A percentile compares a stretch with the other conserved stretches of the same genome.
Evolutionary conservation across 1,139 yeast genomes (phyloP).

Genomic region (Zygoascus hellenicus): DNA sequence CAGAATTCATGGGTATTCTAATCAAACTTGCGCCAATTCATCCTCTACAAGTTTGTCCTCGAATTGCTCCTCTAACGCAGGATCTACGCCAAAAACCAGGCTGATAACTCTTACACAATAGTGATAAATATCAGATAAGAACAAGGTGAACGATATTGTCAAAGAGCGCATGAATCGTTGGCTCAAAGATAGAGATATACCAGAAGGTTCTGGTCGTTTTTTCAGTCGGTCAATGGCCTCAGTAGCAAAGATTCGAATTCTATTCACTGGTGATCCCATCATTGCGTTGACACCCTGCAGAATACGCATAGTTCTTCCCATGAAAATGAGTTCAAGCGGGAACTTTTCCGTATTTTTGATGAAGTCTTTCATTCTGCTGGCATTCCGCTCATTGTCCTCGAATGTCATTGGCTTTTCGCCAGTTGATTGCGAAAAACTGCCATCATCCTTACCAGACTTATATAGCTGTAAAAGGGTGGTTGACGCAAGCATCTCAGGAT

Average conservation of each 20-base stretch:
- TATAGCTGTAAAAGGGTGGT: conserved; percentile 41
- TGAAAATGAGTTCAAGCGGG: conserved; percentile 57
- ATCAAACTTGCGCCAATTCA: not conserved
- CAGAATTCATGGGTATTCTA: too few relatives aligned
- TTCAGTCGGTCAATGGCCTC: not conserved
- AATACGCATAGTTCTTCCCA: conserved; percentile 68
- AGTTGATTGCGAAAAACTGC: not conserved
- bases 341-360: conserved; percentile 58
- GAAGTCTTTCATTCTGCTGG: conserved; percentile 42
- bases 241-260: conserved; percentile 54
- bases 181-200: too few relatives aligned
- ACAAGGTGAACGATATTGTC: not conserved
- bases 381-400: conserved; percentile 37
- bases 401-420: conserved; percentile 20
- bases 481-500: conserved; percentile 58
- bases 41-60: not conserved
- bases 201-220: too few relatives aligned
- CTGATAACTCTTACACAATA: not conserved
- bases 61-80: conserved; percentile 1
- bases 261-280: conserved; percentile 68
- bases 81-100: not conserved
- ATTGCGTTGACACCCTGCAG: conserved; percentile 62
- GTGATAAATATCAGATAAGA: conserved; percentile 1
- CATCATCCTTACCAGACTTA: not conserved
- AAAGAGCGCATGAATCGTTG: too few relatives aligned